Base-by-base conservation (phyloP, 352 stramenopile species). In the Globisporangium nodosum region DNA sequence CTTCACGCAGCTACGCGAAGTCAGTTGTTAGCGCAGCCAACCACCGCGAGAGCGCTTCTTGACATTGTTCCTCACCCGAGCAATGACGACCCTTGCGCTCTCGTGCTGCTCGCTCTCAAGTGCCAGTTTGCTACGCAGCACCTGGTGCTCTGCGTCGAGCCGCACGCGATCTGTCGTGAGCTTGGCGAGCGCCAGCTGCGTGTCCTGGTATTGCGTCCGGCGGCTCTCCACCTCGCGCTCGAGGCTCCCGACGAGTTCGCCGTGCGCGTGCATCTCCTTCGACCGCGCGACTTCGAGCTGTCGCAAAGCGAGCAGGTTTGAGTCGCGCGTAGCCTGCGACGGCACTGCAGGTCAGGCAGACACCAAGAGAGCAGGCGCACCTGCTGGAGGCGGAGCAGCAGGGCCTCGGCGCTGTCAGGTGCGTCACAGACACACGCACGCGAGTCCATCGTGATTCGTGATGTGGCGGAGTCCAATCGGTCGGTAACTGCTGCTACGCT, bases 261-360 rank as follows among this genome's bases (percentile, higher is more conserved):
- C 79, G 8, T 90, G 77, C 1, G 59, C 60, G 11, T 72, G 56
- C 67, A 90, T 71, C 55, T 90, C 77, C 12, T 65, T 74, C 15
- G 66, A 68, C 6, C 79, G 75, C 2, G 71, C 69, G 33, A 50
- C 58, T 63, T 87, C 72, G 3, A 85, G 31, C 76, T 87, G 31
- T 0, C 21, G 20, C 7, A 11, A 13, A 47, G 18, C 4, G 3
- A 37, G 18, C 15, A 5, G 12, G 37, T 5, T 13, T 43, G 37
- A 43, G 37, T 5, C 37, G 37, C 4, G 33, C 5, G 33, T 9
- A 11, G 33, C 8, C 33, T 37, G 33, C 33, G 11, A 18, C 0
- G 13, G 12, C 37, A 18, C 3, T 5, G 2, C 37, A 39, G 33
- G 8, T 27, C 24, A 35, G 8, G 31, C 8, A 39, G 33, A 3